phyloP scores from a whole-genome alignment of 2,329 filamentous ascomycete genomes.

The Arthroderma sp. region DNA sequence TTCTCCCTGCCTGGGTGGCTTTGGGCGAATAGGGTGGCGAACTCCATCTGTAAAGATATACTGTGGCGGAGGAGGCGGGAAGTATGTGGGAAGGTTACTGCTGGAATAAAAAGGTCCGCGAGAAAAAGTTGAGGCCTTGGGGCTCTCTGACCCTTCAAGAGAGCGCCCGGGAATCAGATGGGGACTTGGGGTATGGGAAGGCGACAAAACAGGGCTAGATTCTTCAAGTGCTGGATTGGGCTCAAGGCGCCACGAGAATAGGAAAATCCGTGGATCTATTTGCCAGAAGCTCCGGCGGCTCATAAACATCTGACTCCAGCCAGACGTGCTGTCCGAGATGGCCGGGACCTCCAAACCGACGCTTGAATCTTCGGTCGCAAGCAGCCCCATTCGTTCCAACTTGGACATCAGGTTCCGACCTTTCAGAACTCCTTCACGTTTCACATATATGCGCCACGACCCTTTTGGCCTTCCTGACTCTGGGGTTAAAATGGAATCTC shows the following conservation, averaged over 20 bases:
- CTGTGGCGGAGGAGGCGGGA: slow-evolving; percentile 67
- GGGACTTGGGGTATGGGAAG: background rate
- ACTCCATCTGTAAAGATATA: slow-evolving; percentile 67
- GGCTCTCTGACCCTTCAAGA: background rate
- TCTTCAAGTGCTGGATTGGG: slow-evolving; percentile 34
- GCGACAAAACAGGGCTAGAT: slow-evolving; percentile 15
- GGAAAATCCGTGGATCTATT: slow-evolving; percentile 69
- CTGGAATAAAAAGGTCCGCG: slow-evolving; percentile 64
- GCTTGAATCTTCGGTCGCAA: slow-evolving; percentile 60
- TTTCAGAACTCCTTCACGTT: slow-evolving; percentile 75
- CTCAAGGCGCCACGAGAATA: slow-evolving; percentile 65
- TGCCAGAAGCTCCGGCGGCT: slow-evolving; percentile 82
- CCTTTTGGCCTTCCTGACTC: slow-evolving; percentile 59
- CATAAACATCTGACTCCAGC: slow-evolving; percentile 68
- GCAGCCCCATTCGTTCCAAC: slow-evolving; percentile 82
- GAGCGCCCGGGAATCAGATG: slow-evolving; percentile 1
- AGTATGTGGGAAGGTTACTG: slow-evolving; percentile 82
- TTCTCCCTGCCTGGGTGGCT: slow-evolving; percentile 79
- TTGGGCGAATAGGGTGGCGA: slow-evolving; percentile 75
- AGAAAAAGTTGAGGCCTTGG: background rate
- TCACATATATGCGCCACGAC: slow-evolving; percentile 77
- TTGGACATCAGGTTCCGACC: slow-evolving; percentile 74
- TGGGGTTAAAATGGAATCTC: slow-evolving; percentile 52
- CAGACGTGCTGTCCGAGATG: slow-evolving; percentile 44
- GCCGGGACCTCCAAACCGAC: slow-evolving; percentile 51